Base-by-base conservation (phyloP, 2,329 filamentous ascomycete genomes). In the Fusarium proliferatum region DNA sequence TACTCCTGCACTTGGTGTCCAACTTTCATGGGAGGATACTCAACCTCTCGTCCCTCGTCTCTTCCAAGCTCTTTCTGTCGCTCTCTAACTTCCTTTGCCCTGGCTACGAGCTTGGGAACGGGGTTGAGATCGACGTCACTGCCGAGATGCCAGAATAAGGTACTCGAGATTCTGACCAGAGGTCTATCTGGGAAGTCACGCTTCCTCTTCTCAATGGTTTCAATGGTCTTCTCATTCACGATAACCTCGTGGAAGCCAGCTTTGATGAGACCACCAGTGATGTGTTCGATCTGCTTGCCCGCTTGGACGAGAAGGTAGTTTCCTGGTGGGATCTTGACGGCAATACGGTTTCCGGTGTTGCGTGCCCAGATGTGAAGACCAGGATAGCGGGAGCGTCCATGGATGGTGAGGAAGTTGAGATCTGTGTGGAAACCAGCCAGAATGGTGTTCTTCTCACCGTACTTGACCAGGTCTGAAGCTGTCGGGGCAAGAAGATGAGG, bases 331-430 rank as follows among this genome's bases (percentile, higher is more conserved):
- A 91, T 90, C 80, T 86, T 85, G 71, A 91, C 89, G 49, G 88
- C 80, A 72, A 91, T 89, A 72, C 86, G 86, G 69, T 83, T 84
- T 49, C 89, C 89, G 4, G 88, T 90, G 84, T 91, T 91, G 74
- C 89, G 88, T 28, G 88, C 89, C 89, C 89, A 91, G 76, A 91
- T 87, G 82, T 91, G 86, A 73, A 91, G 84, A 5, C 89, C 89
- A 0, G 89, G 89, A 74, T 89, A 91, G 67, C 89, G 87, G 36
- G 87, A 89, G 73, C 89, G 89, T 64, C 89, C 89, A 82, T 91
- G 89, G 80, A 91, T 91, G 72, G 89, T 91, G 59, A 91, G 84
- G 79, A 90, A 91, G 84, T 91, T 91, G 65, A 91, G 87, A 76
- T 91, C 89, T 2, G 89, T 90, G 80, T 91, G 89, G 83, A 91